phyloP scores from a whole-genome alignment of 179 eudicot species.

The Heliamphora pulchella region DNA sequence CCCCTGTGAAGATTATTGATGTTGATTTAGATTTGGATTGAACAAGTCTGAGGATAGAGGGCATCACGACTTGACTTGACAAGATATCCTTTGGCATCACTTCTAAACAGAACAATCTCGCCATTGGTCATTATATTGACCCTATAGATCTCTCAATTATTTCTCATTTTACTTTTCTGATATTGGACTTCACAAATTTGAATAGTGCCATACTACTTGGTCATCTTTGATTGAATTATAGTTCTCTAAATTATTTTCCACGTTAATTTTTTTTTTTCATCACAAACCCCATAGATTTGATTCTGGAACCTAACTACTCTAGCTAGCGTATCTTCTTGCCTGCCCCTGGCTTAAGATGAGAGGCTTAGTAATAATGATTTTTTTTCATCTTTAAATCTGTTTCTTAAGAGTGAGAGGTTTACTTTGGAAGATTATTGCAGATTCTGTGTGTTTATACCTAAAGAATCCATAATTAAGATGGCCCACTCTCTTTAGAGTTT shows the following conservation, averaged over 20 bases:
- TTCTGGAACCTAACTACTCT: no score
- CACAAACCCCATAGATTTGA: no score
- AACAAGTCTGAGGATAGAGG: background rate
- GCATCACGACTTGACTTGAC: background rate
- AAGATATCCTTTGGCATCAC: no score
- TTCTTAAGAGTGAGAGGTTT: background rate
- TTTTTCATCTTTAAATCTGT: background rate
- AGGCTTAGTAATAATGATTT: background rate
- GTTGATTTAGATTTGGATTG: background rate
- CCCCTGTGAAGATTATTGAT: background rate
- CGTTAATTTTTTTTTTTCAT: no score
- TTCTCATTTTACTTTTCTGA: background rate
- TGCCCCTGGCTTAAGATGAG: background rate
- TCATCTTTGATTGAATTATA: background rate
- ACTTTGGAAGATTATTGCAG: background rate
- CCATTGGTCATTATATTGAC: background rate
- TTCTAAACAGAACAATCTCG: background rate
- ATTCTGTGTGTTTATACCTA: background rate
- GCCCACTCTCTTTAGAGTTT: background rate
- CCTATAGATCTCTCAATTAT: no score
- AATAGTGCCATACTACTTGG: background rate
- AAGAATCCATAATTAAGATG: background rate
- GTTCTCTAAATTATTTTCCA: background rate
- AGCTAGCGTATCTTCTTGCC: no score
- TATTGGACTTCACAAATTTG: background rate